Evolutionary conservation across 2,329 filamentous ascomycete genomes (phyloP).

Genomic region (Pseudogymnoascus pannorum): DNA sequence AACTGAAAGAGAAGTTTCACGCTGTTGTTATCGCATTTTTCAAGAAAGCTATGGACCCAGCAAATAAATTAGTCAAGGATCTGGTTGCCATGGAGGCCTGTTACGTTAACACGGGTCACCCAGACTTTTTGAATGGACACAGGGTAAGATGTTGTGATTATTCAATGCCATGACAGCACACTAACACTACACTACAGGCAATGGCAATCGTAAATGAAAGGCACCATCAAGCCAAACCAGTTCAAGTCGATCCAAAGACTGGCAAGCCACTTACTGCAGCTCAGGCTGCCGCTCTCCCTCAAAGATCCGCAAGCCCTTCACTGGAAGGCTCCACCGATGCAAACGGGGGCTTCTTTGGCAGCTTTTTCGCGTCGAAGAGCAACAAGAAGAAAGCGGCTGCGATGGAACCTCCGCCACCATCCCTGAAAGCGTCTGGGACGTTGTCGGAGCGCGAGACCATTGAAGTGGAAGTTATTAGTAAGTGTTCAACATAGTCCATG

Average conservation of each 20-base stretch:
- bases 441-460: constrained; percentile 90
- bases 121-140: constrained; percentile 94
- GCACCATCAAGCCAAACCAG: constrained; percentile 72
- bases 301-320: constrained; percentile 67
- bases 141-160: constrained; percentile 46
- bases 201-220: constrained; percentile 98
- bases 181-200: constrained; percentile 42
- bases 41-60: constrained; percentile 97
- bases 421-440: constrained; percentile 87
- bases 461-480: constrained; percentile 97
- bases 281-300: constrained; percentile 49
- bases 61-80: constrained; percentile 92
- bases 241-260: constrained; percentile 96
- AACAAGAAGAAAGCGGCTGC: constrained; percentile 99
- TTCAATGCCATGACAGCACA: constrained; percentile 18
- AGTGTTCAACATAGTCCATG: constrained; percentile 31
- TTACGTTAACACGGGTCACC: constrained; percentile 98
- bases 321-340: constrained; percentile 44
- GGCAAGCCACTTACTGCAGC: constrained; percentile 75
- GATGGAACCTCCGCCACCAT: constrained; percentile 92
- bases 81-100: constrained; percentile 92
- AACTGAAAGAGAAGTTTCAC: constrained; percentile 94
- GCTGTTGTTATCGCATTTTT: constrained; percentile 87
- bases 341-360: constrained; percentile 88
- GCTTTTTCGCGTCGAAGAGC: constrained; percentile 92